Base-by-base conservation (phyloP, 805 yeast species). In the Sugiyamaella floridensis region DNA sequence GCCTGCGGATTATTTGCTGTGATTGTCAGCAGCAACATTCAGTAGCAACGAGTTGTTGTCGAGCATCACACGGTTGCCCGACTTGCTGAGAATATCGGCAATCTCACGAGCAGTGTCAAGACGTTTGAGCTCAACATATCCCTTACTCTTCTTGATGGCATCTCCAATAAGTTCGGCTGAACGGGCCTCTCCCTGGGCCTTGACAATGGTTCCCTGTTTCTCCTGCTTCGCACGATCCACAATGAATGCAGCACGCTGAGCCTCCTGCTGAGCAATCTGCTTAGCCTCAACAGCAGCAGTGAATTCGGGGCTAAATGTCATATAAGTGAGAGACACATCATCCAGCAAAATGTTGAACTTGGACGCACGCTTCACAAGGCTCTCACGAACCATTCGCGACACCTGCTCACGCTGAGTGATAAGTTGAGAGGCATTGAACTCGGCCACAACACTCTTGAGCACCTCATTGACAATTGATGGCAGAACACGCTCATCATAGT, bases 401-500 rank as follows among this genome's bases (percentile, higher is more conserved):
- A 93, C 97, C 63, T 87, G 86, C 69, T 93, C 99, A 78, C 99
- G 89, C 75, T 93, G 98, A n/a, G 99, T 93, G 69, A 93, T 93
- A 65, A 93, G 80, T 72, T 93, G 99, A 12, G 97, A 86, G 5
- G 99, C 99, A 69, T 93, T 93, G 76, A 92, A 93, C 72, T 93
- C 99, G 6, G 99, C 99, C 56, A 93, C 97, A 47, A 93, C 97
- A 1, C 96, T 81, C 71, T 93, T 93, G 67, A 93, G 78, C 51
- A 93, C 98, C 73, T 93, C 99, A 68, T 93, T 93, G 53, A 92
- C 97, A 71, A 93, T 90, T n/a, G 97, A 87, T 41, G 99, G 99
- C 63, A 93, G 77, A 16, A 93, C 97, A 63, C 96, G 83, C 74
- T 93, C 99, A 67, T 93, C 99, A 71, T 92, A 93, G 69, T 93